Conservation (phyloP, 768 basidiomycete genomes). For the Tylopilus sp. region DNA sequence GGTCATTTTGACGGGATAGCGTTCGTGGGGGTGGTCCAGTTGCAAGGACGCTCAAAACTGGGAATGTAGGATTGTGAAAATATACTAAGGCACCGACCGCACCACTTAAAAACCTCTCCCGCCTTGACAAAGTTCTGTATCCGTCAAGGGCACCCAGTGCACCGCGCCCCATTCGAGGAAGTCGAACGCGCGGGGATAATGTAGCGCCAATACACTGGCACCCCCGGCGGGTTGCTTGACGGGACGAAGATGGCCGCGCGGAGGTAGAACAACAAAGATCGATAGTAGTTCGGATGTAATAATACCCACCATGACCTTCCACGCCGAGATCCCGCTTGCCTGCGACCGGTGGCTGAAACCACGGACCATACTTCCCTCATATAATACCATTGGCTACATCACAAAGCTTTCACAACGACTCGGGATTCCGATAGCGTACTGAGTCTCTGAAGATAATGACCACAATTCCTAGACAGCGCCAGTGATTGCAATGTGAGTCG, state of each 20-base stretch:
- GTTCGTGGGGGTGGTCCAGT: background rate
- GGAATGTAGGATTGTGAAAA: background rate
- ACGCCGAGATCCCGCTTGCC: slow-evolving; percentile 2
- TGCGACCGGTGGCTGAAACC: background rate
- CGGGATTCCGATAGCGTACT: background rate
- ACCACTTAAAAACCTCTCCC: slow-evolving; percentile 12
- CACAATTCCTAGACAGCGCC: background rate
- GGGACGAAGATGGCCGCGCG: slow-evolving; percentile 15
- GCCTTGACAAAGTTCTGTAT: slow-evolving; percentile 10
- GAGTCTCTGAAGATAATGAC: background rate
- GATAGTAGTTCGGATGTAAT: background rate
- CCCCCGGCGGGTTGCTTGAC: slow-evolving; percentile 14
- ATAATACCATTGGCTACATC: background rate
- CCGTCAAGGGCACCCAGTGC: slow-evolving; percentile 7
- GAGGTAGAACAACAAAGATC: slow-evolving; percentile 10
- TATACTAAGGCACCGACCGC: background rate
- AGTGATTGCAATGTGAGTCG: background rate
- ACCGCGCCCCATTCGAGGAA: slow-evolving; percentile 14
- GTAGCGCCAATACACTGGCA: background rate
- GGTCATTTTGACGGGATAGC: slow-evolving; percentile 30
- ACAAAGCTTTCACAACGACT: background rate
- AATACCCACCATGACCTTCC: background rate
- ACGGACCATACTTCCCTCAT: background rate
- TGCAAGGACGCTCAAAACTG: background rate
- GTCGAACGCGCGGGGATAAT: slow-evolving; percentile 14